Evolutionary conservation across 768 basidiomycete genomes (phyloP).

Genomic region (Rhizopogon rudus): DNA sequence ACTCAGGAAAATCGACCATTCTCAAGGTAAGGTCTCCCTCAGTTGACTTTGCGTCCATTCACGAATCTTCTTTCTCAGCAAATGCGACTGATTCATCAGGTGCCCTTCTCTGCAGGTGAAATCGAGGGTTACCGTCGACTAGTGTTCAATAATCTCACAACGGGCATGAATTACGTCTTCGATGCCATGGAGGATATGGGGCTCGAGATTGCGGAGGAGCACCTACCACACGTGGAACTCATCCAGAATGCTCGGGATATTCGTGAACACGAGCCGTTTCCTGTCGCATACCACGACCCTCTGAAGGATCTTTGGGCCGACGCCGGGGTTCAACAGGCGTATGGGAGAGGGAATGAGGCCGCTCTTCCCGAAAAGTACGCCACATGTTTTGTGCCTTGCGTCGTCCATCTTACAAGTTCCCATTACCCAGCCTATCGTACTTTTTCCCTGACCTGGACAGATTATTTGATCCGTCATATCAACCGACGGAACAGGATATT

Average conservation of each 20-base stretch:
- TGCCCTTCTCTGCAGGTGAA: slow-evolving; percentile 79
- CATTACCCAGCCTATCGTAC: slow-evolving; percentile 50
- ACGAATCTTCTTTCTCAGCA: slow-evolving; percentile 45
- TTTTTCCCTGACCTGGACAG: slow-evolving; percentile 80
- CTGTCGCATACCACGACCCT: slow-evolving; percentile 57
- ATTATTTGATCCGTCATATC: slow-evolving; percentile 67
- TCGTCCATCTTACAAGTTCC: slow-evolving; percentile 2
- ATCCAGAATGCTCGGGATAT: slow-evolving; percentile 69
- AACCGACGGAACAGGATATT: slow-evolving; percentile 83
- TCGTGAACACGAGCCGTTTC: slow-evolving; percentile 78
- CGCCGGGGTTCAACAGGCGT: slow-evolving; percentile 68
- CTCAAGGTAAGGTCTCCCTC: slow-evolving; percentile 55
- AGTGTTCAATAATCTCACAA: slow-evolving; percentile 87
- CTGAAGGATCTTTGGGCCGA: slow-evolving; percentile 76
- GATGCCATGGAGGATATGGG: slow-evolving; percentile 90
- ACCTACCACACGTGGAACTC: slow-evolving; percentile 51
- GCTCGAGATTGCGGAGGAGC: slow-evolving; percentile 62
- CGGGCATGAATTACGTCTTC: slow-evolving; percentile 77
- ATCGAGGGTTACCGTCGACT: slow-evolving; percentile 88
- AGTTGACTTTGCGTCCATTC: background rate
- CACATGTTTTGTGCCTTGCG: background rate
- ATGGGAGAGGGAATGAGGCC: slow-evolving; percentile 81
- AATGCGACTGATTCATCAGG: slow-evolving; percentile 93
- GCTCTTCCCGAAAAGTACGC: slow-evolving; percentile 86
- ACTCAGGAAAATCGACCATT: slow-evolving; percentile 90